These are phyloP conservation scores for Rhodotorula paludigena DNA, from an alignment of 768 basidiomycete species.

Conservation along the genomic window DNA sequence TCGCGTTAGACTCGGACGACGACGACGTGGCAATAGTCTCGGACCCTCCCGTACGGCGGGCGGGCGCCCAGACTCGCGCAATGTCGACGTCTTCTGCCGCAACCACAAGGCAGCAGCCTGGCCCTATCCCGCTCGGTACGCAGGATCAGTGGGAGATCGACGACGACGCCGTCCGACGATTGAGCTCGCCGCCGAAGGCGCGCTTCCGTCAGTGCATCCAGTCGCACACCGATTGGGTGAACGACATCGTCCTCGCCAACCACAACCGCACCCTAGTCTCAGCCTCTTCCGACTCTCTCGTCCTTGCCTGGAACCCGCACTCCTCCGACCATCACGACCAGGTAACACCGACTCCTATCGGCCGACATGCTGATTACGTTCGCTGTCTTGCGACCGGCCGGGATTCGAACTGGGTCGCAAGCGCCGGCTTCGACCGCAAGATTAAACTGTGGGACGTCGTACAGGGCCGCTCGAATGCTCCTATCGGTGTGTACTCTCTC, in stretches of 20 bases:
- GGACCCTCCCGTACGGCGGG: too few species aligned
- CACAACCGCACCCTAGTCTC: conserved; percentile 86
- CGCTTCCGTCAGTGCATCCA: conserved; percentile 81
- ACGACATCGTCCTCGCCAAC: conserved; percentile 86
- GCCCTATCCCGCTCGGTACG: conserved; percentile 55
- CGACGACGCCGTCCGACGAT: conserved; percentile 49
- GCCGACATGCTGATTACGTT: conserved; percentile 78
- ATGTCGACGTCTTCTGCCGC: conserved; percentile 6
- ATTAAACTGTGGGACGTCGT: conserved; percentile 90
- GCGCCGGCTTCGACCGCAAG: conserved; percentile 88
- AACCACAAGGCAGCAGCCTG: background rate
- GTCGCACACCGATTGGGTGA: conserved; percentile 85
- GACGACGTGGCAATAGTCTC: conserved; percentile 7
- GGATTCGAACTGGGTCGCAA: conserved; percentile 79
- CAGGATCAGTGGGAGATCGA: conserved; percentile 81
- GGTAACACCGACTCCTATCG: conserved; percentile 49
- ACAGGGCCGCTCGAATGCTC: conserved; percentile 43
- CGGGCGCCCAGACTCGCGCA: background rate
- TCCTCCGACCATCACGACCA: conserved; percentile 41
- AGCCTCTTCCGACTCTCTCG: conserved; percentile 89
- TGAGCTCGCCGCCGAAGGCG: conserved; percentile 48
- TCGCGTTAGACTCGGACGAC: conserved; percentile 21
- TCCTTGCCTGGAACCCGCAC: conserved; percentile 91
- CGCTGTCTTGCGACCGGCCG: conserved; percentile 49
- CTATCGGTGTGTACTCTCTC: conserved; percentile 34